These are phyloP conservation scores for Prunus armeniaca DNA, from an alignment of 306 rosid species.

Conservation along the genomic window DNA sequence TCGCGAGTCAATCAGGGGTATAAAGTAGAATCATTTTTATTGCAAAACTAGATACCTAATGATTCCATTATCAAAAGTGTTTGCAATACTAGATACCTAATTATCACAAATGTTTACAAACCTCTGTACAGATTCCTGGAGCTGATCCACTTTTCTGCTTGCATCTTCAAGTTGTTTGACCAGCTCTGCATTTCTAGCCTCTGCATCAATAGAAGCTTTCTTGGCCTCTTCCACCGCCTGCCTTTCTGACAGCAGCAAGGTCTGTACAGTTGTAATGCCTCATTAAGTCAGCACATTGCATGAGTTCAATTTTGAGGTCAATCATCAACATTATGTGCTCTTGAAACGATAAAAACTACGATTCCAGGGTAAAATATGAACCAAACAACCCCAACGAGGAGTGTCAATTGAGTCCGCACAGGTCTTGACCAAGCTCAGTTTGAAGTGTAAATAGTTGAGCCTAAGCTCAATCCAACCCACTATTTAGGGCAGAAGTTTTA, in stretches of 20 bases:
- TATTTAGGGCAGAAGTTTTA: not conserved
- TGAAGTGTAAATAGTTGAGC: not conserved
- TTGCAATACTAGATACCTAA: slow-evolving; percentile 32
- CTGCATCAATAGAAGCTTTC: slow-evolving; percentile 55
- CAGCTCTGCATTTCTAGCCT: slow-evolving; percentile 73
- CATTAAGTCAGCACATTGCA: slow-evolving; percentile 25
- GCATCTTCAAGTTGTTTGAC: slow-evolving; percentile 70
- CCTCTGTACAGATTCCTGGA: slow-evolving; percentile 97
- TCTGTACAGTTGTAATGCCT: slow-evolving; percentile 42
- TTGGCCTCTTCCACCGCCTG: slow-evolving; percentile 67
- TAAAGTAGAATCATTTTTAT: not conserved
- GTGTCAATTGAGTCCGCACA: not conserved
- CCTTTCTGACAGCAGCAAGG: slow-evolving; percentile 60
- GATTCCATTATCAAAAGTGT: slow-evolving; percentile 17
- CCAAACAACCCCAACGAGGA: not conserved
- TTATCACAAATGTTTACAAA: slow-evolving; percentile 39
- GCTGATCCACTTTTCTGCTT: slow-evolving; percentile 74
- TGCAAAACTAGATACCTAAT: slow-evolving; percentile 9
- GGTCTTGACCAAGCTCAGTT: not conserved
- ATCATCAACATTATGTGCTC: not conserved
- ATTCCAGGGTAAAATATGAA: not conserved
- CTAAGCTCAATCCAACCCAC: not conserved
- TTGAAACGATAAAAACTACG: not conserved
- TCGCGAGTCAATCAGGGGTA: not conserved
- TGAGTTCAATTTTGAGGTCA: slow-evolving; percentile 18